Conservation (phyloP, 2,329 filamentous ascomycete species). For the Bertia moriformis region DNA sequence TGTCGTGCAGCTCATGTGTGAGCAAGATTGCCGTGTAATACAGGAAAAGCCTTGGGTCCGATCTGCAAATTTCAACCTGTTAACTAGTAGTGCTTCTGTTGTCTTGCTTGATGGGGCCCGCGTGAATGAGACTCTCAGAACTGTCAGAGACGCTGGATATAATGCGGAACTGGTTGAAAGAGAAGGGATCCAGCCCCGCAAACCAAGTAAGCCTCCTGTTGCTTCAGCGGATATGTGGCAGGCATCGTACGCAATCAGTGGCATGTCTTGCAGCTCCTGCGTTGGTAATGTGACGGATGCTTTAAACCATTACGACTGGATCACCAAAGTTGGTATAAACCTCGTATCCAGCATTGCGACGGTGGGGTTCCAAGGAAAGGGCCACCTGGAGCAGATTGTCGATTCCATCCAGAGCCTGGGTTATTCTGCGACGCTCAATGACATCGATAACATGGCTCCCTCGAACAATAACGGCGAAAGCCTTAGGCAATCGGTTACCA, state of each 20-base stretch:
- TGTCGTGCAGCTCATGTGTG: constrained; percentile 42
- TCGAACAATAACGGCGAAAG: constrained; percentile 12
- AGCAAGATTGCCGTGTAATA: constrained; percentile 29
- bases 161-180: constrained; percentile 36
- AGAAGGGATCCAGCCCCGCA: constrained; percentile 22
- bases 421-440: constrained; percentile 47
- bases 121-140: constrained; percentile 4
- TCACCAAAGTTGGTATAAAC: constrained; percentile 44
- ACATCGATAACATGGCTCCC: constrained; percentile 22
- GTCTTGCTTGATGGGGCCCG: neutral
- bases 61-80: neutral
- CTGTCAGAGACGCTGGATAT: constrained; percentile 30
- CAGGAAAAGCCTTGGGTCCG: constrained; percentile 26
- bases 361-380: constrained; percentile 35
- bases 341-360: constrained; percentile 54
- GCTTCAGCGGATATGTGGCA: constrained; percentile 17
- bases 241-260: constrained; percentile 37
- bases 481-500: constrained; percentile 48
- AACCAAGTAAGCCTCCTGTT: constrained; percentile 25
- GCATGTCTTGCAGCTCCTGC: constrained; percentile 64
- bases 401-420: constrained; percentile 47
- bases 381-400: constrained; percentile 29
- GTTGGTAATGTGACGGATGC: constrained; percentile 45
- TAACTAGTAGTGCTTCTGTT: neutral
- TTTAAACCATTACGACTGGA: constrained; percentile 39